Conservation (phyloP, 2,329 filamentous ascomycete genomes). For the Aurifilum marmelostoma region DNA sequence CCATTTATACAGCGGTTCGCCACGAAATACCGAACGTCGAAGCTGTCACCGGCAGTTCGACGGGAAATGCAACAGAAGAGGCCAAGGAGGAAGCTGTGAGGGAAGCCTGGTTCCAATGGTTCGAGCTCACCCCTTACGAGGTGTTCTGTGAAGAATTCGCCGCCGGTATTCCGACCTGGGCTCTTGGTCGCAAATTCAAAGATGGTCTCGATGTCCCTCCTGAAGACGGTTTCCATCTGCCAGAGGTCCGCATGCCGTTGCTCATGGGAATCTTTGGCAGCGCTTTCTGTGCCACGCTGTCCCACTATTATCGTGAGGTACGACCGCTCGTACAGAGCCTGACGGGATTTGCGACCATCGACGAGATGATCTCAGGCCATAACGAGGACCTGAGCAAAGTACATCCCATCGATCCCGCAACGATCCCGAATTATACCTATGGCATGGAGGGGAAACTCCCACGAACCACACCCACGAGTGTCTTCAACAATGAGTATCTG, state of each 20-base stretch:
- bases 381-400: slow-evolving; percentile 87
- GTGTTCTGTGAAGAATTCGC: slow-evolving; percentile 92
- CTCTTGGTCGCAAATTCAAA: slow-evolving; percentile 81
- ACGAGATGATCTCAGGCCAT: slow-evolving; percentile 79
- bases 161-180: slow-evolving; percentile 94
- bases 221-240: slow-evolving; percentile 70
- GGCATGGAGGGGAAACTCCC: slow-evolving; percentile 79
- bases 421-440: slow-evolving; percentile 85
- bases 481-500: slow-evolving; percentile 72
- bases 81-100: slow-evolving; percentile 58
- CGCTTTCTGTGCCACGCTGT: slow-evolving; percentile 93
- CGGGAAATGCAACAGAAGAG: slow-evolving; percentile 45
- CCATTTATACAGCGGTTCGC: slow-evolving; percentile 93
- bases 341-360: slow-evolving; percentile 74
- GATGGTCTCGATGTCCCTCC: slow-evolving; percentile 68
- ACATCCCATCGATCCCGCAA: slow-evolving; percentile 90
- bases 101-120: slow-evolving; percentile 97
- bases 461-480: slow-evolving; percentile 74
- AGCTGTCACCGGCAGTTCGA: slow-evolving; percentile 42
- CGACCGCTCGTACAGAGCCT: slow-evolving; percentile 78
- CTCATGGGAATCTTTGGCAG: slow-evolving; percentile 95
- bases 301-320: slow-evolving; percentile 94
- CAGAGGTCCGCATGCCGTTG: slow-evolving; percentile 81
- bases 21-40: slow-evolving; percentile 84
- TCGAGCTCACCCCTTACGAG: slow-evolving; percentile 92